Conservation (phyloP, 805 yeast species). For the Kregervanrija fluxuum region DNA sequence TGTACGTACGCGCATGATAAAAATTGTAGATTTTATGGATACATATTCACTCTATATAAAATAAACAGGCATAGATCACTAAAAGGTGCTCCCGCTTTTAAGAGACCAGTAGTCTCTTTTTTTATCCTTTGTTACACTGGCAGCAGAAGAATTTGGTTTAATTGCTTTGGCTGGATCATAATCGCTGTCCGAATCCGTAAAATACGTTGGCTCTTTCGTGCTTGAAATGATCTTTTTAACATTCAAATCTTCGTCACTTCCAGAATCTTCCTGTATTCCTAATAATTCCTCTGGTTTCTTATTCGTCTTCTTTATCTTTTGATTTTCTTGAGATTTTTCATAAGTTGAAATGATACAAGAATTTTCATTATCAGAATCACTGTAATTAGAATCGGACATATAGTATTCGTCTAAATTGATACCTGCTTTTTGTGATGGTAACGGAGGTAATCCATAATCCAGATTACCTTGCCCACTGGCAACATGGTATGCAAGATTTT, state of each 20-base stretch:
- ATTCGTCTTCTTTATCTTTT: slow-evolving; percentile 5
- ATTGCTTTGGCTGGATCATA: slow-evolving; percentile 1
- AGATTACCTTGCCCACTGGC: slow-evolving; percentile 17
- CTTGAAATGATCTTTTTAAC: slow-evolving; percentile 41
- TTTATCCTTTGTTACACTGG: slow-evolving; percentile 67
- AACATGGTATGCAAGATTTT: slow-evolving; percentile 46
- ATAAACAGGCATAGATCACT: too few species aligned
- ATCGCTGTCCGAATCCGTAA: background rate
- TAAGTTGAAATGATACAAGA: slow-evolving; percentile 6
- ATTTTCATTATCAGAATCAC: slow-evolving; percentile 20
- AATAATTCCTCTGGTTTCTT: slow-evolving; percentile 18
- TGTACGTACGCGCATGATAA: too few species aligned
- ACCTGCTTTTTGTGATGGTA: slow-evolving; percentile 32
- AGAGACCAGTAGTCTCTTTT: slow-evolving; percentile 49
- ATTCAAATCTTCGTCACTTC: slow-evolving; percentile 10
- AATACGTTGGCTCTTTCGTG: slow-evolving; percentile 51
- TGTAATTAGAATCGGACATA: slow-evolving; percentile 31
- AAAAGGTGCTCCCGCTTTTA: slow-evolving; percentile 53
- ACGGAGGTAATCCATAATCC: slow-evolving; percentile 21
- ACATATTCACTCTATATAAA: too few species aligned
- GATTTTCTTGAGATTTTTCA: slow-evolving; percentile 17
- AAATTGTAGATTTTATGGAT: too few species aligned
- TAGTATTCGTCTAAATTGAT: slow-evolving; percentile 34
- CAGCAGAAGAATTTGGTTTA: slow-evolving; percentile 43
- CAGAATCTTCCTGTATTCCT: slow-evolving; percentile 16